Base-by-base conservation (phyloP, 108 stramenopile species). In the Hondaea fermentalgiana region DNA sequence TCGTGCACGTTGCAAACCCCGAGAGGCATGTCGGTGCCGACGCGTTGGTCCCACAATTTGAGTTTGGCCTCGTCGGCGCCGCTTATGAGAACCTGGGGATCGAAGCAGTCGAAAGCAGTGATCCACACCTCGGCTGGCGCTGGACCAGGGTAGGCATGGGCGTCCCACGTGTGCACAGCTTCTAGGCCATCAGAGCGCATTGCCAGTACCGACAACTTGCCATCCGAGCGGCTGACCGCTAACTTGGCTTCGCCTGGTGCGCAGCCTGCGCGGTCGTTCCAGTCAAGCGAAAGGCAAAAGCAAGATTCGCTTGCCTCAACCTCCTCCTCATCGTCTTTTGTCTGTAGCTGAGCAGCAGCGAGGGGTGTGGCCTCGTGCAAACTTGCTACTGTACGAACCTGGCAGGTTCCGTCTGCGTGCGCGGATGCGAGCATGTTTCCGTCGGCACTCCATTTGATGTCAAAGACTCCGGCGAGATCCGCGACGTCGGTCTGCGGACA, bases 51-150 rank as follows among this genome's bases (percentile, higher is more conserved):
- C 76, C 76, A 83, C 8, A 83, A 10, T 23, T 83, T 83, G 49
- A 83, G 51, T 53, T 53, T 47, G 51, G 23, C 76, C 25, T 83
- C 76, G 28, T 83, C 76, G n/a, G 49, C 76, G 6, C 76, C 76
- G 1, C 49, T 83, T 10, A 53, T 53, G 45, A 83, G 2, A 45
- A 83, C 76, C 19, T 83, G 8, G 45, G 76, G 76, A 83, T 83
- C 51, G 51, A 83, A 83, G 51, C 76, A 83, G 51, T 83, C 76
- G 51, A 53, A 83, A 23, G 76, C 76, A 35, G 76, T 53, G 4
- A 83, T 83, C 76, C 76, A 83, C 51, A 83, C 76, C 28, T 83
- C 76, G 14, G 76, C 76, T 6, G 76, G 76, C 17, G 51, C 76
- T 1, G 49, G 49, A 25, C 76, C 76, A 47, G 45, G 49, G 51